A percentile compares a stretch with the other conserved stretches of the same genome.
These are phyloP conservation scores for Rhizophora mangle DNA, from an alignment of 345 rosid species.

Conservation along the genomic window DNA sequence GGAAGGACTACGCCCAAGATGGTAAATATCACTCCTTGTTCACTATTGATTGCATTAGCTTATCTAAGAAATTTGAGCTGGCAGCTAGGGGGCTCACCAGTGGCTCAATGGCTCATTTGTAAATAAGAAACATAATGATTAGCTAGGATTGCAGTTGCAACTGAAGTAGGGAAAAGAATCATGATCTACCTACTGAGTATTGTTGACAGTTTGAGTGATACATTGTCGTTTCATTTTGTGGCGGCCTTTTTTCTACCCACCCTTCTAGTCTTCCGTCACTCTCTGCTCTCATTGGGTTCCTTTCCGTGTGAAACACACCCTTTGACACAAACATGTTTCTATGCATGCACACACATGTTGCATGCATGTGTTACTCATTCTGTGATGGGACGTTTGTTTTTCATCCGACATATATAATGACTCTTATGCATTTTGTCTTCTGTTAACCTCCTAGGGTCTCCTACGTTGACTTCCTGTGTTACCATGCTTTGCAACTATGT, in stretches of 20 bases:
- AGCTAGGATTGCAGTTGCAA: neutral
- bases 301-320: too few relatives aligned
- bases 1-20: constrained; percentile 44
- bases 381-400: neutral
- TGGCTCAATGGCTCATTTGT: neutral
- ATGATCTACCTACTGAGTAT: neutral
- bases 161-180: neutral
- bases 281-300: too few relatives aligned
- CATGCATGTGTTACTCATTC: neutral
- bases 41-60: neutral
- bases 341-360: too few relatives aligned
- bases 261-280: too few relatives aligned
- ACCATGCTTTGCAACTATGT: constrained; percentile 8
- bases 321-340: too few relatives aligned
- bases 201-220: neutral
- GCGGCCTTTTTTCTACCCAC: too few relatives aligned
- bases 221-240: too few relatives aligned
- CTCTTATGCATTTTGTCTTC: neutral
- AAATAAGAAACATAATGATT: neutral
- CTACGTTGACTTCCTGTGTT: neutral
- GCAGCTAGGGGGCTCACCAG: neutral
- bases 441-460: neutral
- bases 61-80: neutral
- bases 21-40: constrained; percentile 14
- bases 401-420: neutral